Evolutionary conservation across 306 rosid species (phyloP).

Genomic region (Lathyrus aphaca): DNA sequence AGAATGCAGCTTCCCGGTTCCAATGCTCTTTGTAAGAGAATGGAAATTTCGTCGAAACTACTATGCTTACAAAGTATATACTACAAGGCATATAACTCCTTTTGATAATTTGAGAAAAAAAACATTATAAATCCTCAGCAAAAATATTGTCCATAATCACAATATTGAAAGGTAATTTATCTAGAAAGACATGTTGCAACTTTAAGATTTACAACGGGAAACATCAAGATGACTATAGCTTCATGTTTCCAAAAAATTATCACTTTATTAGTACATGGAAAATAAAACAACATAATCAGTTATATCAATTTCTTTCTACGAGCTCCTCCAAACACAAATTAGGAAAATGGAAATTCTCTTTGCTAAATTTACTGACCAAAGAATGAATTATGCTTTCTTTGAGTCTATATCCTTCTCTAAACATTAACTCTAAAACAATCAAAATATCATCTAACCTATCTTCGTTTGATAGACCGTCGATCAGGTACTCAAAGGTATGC

Average conservation of each 20-base stretch:
- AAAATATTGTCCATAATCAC: neutral
- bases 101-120: neutral
- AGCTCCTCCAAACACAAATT: slow-evolving; percentile 46
- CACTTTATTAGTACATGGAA: slow-evolving; percentile 7
- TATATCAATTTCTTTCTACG: slow-evolving; percentile 43
- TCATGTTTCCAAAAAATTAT: neutral
- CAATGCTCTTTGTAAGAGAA: neutral
- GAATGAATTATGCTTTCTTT: slow-evolving; percentile 37
- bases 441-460: slow-evolving; percentile 68
- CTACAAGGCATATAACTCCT: neutral
- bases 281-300: slow-evolving; percentile 36
- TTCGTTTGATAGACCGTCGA: slow-evolving; percentile 47
- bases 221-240: slow-evolving; percentile 4
- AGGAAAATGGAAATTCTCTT: slow-evolving; percentile 40
- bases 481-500: slow-evolving; percentile 55
- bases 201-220: neutral
- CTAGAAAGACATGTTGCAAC: neutral
- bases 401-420: slow-evolving; percentile 60
- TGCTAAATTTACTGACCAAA: slow-evolving; percentile 52
- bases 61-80: neutral
- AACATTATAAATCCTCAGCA: neutral
- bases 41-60: neutral
- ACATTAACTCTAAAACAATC: slow-evolving; percentile 60
- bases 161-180: neutral
- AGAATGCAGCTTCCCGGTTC: neutral